A percentile compares a stretch with the other conserved stretches of the same genome.
These are phyloP conservation scores for Nakataea oryzae DNA, from an alignment of 2,329 filamentous ascomycete genomes.

Conservation along the genomic window DNA sequence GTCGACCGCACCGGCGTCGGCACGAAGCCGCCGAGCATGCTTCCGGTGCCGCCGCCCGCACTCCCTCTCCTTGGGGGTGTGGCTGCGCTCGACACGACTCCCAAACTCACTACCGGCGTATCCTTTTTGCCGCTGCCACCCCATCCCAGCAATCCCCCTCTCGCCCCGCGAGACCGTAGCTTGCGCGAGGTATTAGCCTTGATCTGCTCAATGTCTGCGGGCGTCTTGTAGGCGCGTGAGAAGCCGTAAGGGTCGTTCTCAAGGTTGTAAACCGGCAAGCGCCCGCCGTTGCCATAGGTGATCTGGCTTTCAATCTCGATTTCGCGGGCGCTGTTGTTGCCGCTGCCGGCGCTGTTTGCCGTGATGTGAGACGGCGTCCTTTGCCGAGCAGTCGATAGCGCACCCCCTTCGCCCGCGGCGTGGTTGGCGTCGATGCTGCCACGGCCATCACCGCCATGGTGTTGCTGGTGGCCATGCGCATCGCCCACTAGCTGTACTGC, in stretches of 20 bases:
- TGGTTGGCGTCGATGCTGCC: background rate
- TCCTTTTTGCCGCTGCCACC: background rate
- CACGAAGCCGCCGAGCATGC: constrained; percentile 10
- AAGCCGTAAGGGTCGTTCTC: constrained; percentile 77
- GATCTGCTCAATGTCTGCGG: constrained; percentile 66
- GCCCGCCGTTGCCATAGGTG: constrained; percentile 19
- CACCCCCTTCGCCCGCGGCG: constrained; percentile 28
- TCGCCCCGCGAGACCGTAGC: constrained; percentile 26
- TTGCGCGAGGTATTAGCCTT: constrained; percentile 73
- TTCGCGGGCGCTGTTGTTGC: constrained; percentile 7
- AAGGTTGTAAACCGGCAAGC: constrained; percentile 42
- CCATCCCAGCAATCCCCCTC: background rate
- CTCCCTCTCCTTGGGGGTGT: background rate
- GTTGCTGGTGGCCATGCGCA: constrained; percentile 30
- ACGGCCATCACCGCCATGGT: constrained; percentile 28
- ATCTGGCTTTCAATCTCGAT: constrained; percentile 39
- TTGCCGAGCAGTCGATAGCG: constrained; percentile 9
- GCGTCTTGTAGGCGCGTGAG: constrained; percentile 65
- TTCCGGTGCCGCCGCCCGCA: background rate
- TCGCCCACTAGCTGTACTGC: constrained; percentile 1
- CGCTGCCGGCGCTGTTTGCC: constrained; percentile 5
- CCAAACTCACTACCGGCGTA: background rate
- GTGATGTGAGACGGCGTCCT: constrained; percentile 2
- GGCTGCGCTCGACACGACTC: background rate
- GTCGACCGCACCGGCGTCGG: constrained; percentile 22